Conservation (phyloP, 768 basidiomycete genomes). For the Boletus sensibilis region DNA sequence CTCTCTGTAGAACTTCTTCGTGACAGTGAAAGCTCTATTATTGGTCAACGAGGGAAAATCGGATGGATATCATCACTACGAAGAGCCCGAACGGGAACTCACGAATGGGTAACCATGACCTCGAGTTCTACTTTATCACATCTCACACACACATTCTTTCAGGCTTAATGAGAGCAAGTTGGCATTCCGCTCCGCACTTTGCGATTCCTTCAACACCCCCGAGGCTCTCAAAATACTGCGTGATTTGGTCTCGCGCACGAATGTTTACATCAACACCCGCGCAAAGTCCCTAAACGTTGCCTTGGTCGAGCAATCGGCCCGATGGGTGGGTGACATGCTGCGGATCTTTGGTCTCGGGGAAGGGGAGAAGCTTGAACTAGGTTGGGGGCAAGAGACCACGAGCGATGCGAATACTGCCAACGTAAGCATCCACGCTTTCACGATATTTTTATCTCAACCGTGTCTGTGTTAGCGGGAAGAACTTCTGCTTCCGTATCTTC, state of each 20-base stretch:
- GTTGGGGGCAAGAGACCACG: slow-evolving; percentile 76
- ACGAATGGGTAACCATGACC: slow-evolving; percentile 50
- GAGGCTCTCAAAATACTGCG: slow-evolving; percentile 71
- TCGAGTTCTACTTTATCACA: slow-evolving; percentile 2
- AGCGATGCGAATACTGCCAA: slow-evolving; percentile 36
- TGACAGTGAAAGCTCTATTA: slow-evolving; percentile 77
- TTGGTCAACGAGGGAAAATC: slow-evolving; percentile 46
- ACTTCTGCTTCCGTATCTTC: slow-evolving; percentile 84
- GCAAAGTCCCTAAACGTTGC: slow-evolving; percentile 58
- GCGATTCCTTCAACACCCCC: slow-evolving; percentile 97
- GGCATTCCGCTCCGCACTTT: slow-evolving; percentile 81
- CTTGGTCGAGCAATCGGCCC: slow-evolving; percentile 61
- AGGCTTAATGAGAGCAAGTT: slow-evolving; percentile 76
- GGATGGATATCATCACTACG: slow-evolving; percentile 65
- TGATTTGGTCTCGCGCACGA: slow-evolving; percentile 80
- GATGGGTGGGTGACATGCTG: slow-evolving; percentile 73
- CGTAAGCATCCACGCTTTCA: slow-evolving; percentile 39
- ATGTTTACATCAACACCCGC: slow-evolving; percentile 79
- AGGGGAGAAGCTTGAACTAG: slow-evolving; percentile 63
- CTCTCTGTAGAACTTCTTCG: slow-evolving; percentile 84
- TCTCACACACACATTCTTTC: slow-evolving; percentile 10
- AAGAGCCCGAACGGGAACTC: slow-evolving; percentile 66
- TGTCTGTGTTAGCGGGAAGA: slow-evolving; percentile 67
- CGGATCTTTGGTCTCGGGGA: slow-evolving; percentile 80
- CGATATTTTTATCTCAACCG: background rate